A percentile compares a stretch with the other conserved stretches of the same genome.
Conservation (phyloP, 2,329 filamentous ascomycete genomes). For the Colletotrichum cuscutae region DNA sequence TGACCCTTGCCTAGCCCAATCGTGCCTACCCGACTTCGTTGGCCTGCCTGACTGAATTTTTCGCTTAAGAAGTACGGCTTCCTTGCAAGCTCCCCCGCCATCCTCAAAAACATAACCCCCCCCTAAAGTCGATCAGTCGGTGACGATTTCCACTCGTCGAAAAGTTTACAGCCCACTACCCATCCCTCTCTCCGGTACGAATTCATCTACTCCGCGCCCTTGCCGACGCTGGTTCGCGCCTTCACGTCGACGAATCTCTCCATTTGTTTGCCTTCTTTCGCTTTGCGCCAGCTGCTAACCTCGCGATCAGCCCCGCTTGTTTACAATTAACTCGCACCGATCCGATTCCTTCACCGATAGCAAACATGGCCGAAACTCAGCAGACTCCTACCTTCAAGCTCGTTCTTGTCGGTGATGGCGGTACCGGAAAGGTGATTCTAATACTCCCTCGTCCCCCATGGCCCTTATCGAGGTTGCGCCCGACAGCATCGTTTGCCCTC, state of each 20-base stretch:
- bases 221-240: constrained; percentile 30
- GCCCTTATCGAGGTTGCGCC: neutral
- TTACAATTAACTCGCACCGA: constrained; percentile 52
- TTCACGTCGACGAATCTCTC: constrained; percentile 25
- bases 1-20: constrained; percentile 32
- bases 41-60: constrained; percentile 52
- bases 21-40: constrained; percentile 34
- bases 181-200: constrained; percentile 16
- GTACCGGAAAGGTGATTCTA: constrained; percentile 89
- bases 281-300: constrained; percentile 32
- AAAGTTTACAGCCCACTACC: constrained; percentile 24
- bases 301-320: constrained; percentile 52
- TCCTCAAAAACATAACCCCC: constrained; percentile 50
- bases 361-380: constrained; percentile 74
- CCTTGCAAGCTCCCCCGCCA: constrained; percentile 53
- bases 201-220: neutral
- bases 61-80: constrained; percentile 46
- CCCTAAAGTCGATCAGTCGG: constrained; percentile 49
- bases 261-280: neutral
- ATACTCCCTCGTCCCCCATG: neutral
- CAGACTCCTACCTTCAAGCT: constrained; percentile 94
- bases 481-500: neutral
- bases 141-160: constrained; percentile 48
- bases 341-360: constrained; percentile 38
- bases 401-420: constrained; percentile 98